These are phyloP conservation scores for Lentinula detonsa DNA, from an alignment of 768 basidiomycete genomes.

Conservation along the genomic window DNA sequence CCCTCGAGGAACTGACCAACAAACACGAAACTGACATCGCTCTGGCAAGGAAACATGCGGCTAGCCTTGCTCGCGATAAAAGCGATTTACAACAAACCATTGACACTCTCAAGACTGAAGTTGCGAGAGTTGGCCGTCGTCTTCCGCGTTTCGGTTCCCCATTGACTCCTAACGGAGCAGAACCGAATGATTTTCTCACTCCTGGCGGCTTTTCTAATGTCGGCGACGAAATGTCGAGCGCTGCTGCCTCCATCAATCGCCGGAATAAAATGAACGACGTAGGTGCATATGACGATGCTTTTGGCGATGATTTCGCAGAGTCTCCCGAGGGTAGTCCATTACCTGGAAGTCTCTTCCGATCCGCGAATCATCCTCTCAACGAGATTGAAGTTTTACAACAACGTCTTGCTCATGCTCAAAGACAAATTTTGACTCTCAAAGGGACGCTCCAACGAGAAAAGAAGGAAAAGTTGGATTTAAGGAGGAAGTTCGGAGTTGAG, in stretches of 20 bases:
- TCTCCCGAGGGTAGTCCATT: slow-evolving; percentile 59
- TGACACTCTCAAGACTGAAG: slow-evolving; percentile 70
- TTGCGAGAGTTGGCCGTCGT: slow-evolving; percentile 55
- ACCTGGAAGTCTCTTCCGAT: slow-evolving; percentile 49
- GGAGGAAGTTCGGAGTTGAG: slow-evolving; percentile 44
- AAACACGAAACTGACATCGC: slow-evolving; percentile 97
- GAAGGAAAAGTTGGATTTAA: slow-evolving; percentile 67
- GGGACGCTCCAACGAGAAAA: slow-evolving; percentile 79
- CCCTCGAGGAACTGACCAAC: slow-evolving; percentile 69
- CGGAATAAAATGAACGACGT: slow-evolving; percentile 22
- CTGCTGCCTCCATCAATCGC: slow-evolving; percentile 55
- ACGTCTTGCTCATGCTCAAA: slow-evolving; percentile 78
- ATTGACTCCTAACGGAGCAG: slow-evolving; percentile 56
- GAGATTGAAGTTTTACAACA: slow-evolving; percentile 81
- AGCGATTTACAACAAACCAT: slow-evolving; percentile 81
- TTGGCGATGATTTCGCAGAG: slow-evolving; percentile 40
- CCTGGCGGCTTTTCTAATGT: slow-evolving; percentile 49
- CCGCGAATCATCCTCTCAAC: slow-evolving; percentile 69
- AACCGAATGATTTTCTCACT: slow-evolving; percentile 43
- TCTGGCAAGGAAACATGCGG: slow-evolving; percentile 80
- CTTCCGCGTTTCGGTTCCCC: slow-evolving; percentile 68
- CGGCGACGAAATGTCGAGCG: slow-evolving; percentile 66
- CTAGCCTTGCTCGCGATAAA: slow-evolving; percentile 87
- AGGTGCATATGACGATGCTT: slow-evolving; percentile 46
- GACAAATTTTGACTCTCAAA: slow-evolving; percentile 80